Evolutionary conservation across 1,139 yeast species (phyloP).

Genomic region (Protomyces arabidopsidicola): DNA sequence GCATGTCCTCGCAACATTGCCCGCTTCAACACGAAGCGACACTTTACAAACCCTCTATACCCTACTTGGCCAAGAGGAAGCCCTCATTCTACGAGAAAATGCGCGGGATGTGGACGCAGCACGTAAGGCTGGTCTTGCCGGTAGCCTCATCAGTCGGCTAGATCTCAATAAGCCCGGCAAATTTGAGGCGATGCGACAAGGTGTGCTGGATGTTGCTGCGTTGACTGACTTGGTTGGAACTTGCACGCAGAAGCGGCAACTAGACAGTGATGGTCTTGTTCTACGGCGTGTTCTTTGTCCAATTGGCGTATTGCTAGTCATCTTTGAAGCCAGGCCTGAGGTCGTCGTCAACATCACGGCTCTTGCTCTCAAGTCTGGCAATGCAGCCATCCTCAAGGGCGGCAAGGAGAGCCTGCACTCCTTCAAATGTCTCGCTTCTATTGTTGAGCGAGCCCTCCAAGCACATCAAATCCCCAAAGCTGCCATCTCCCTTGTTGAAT

Average conservation of each 20-base stretch:
- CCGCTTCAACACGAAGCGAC: constrained; percentile 64
- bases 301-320: constrained; percentile 85
- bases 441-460: constrained; percentile 58
- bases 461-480: constrained; percentile 66
- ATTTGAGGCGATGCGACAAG: constrained; percentile 90
- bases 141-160: constrained; percentile 72
- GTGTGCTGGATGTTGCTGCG: constrained; percentile 82
- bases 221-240: constrained; percentile 89
- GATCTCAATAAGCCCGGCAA: constrained; percentile 79
- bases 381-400: constrained; percentile 93
- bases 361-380: constrained; percentile 77
- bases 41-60: constrained; percentile 72
- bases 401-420: constrained; percentile 89
- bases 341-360: constrained; percentile 97
- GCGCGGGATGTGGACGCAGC: constrained; percentile 71
- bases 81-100: constrained; percentile 66
- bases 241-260: constrained; percentile 68
- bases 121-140: constrained; percentile 45
- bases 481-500: constrained; percentile 79
- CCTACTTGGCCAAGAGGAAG: constrained; percentile 56
- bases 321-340: constrained; percentile 96
- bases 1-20: constrained; percentile 4
- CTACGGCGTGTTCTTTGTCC: constrained; percentile 84
- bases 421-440: constrained; percentile 72
- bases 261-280: constrained; percentile 74